Percentiles rank a stretch among this genome's conserved stretches.
Evolutionary conservation across 2,329 filamentous ascomycete species (phyloP).

Genomic region (Mycosphaerella arachidis): DNA sequence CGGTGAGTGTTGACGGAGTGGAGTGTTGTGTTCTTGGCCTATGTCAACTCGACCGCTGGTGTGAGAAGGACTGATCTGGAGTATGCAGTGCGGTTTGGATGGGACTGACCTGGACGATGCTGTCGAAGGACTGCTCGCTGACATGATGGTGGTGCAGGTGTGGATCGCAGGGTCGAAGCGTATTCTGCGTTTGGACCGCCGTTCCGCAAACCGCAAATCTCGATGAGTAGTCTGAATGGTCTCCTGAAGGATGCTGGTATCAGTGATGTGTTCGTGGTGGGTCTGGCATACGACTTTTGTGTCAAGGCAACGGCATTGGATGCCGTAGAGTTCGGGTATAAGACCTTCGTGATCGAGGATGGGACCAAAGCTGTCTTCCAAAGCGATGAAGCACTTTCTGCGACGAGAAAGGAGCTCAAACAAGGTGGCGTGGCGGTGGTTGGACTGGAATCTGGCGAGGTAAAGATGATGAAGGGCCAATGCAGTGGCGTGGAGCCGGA

Average conservation of each 20-base stretch:
- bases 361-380: conserved; percentile 69
- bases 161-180: conserved; percentile 72
- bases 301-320: conserved; percentile 78
- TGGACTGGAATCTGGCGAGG: conserved; percentile 4
- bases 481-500: not conserved
- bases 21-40: no score
- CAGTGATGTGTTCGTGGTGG: conserved; percentile 79
- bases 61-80: no score
- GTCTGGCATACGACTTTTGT: conserved; percentile 85
- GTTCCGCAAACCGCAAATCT: conserved; percentile 58
- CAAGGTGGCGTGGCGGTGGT: conserved; percentile 12
- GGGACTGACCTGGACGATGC: not conserved
- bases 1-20: not conserved
- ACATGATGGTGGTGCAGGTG: not conserved
- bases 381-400: conserved; percentile 51
- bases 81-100: no score
- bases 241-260: conserved; percentile 55
- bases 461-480: conserved; percentile 4
- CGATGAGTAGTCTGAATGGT: conserved; percentile 58
- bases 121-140: not conserved
- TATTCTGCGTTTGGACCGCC: conserved; percentile 88
- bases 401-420: conserved; percentile 41
- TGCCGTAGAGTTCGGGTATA: conserved; percentile 69
- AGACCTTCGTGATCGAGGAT: conserved; percentile 71
- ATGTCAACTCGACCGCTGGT: not conserved